Percentiles rank a stretch among this genome's conserved stretches.
These are phyloP conservation scores for Cladosporium sp. DNA, from an alignment of 2,329 filamentous ascomycete genomes.

Conservation along the genomic window DNA sequence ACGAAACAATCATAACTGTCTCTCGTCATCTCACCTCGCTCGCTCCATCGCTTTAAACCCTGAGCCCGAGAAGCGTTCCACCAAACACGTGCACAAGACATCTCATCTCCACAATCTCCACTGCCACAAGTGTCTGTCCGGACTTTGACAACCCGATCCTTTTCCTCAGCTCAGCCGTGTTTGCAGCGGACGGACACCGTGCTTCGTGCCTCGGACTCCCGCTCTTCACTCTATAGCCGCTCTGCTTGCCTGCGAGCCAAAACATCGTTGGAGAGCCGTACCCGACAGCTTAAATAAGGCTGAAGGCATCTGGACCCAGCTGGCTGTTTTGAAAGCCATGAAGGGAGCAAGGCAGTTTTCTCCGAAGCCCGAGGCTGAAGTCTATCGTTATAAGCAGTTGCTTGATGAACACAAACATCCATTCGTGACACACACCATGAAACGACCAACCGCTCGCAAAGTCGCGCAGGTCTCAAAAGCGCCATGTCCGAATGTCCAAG, in stretches of 20 bases:
- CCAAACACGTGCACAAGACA: conserved; percentile 11
- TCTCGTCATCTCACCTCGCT: conserved; percentile 12
- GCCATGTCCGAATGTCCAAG: neutral
- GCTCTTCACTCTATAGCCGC: neutral
- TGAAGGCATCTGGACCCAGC: neutral
- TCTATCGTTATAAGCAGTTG: neutral
- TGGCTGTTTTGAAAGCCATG: neutral
- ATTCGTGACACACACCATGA: neutral
- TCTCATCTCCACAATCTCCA: conserved; percentile 11
- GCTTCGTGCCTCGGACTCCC: neutral
- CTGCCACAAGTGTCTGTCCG: neutral
- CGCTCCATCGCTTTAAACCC: neutral
- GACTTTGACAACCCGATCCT: neutral
- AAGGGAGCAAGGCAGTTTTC: neutral
- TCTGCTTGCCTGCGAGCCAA: neutral
- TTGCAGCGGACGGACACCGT: neutral
- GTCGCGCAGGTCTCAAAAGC: neutral
- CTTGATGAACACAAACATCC: neutral
- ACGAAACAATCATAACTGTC: neutral
- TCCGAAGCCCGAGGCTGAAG: neutral
- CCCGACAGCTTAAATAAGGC: neutral
- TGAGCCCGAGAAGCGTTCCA: conserved; percentile 1
- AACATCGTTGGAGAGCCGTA: conserved; percentile 1
- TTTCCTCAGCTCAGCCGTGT: neutral
- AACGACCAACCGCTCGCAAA: neutral